Base-by-base conservation (phyloP, 1,284 basidiomycete genomes). In the Meira miltonrushii region DNA sequence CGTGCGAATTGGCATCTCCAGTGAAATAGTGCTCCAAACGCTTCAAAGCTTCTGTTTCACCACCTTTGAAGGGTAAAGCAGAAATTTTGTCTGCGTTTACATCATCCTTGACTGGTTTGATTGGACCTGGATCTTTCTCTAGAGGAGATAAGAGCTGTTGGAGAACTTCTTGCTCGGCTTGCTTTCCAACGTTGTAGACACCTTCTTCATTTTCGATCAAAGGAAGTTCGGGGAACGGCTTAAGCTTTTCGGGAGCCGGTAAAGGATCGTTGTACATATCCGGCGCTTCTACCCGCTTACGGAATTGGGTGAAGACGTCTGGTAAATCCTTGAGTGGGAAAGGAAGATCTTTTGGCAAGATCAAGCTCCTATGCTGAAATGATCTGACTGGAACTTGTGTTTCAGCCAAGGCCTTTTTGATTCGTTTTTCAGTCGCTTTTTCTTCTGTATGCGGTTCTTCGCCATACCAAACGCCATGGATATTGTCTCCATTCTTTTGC, bases 381-480 rank as follows among this genome's bases (percentile, higher is more conserved):
- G 47, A 52, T 39, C 55, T 48, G 25, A 44, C 44, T 7, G 40
- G 47, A 15, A 39, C 37, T 17, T 49, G 23, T 23, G 21, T 17
- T 4, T 38, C n/a, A 17, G 38, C 17, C 17, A 63, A 38, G 6
- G 51, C 46, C 23, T 53, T 47, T 40, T 38, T 23, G 7, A 73
- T 59, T 7, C 68, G 60, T 4, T 57, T 55, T 46, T 73, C 67
- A 0, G 62, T 64, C 13, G 65, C 65, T 23, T 68, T 64, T 39
- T 73, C 71, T 19, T 73, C 71, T 6, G 71, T 67, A 39, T 67
- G 50, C 19, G 50, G 50, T 25, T 53, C 82, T 46, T 79, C 77
- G 39, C 80, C 75, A 57, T 82, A 69, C 67, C 79, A 83, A 0
- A 84, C 81, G 0, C 75, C 81, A 23, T 79, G 75, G 17, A 84